A percentile compares a stretch with the other conserved stretches of the same genome.
Conservation (phyloP, 139 green algal genomes). For the Ulvella scutata region DNA sequence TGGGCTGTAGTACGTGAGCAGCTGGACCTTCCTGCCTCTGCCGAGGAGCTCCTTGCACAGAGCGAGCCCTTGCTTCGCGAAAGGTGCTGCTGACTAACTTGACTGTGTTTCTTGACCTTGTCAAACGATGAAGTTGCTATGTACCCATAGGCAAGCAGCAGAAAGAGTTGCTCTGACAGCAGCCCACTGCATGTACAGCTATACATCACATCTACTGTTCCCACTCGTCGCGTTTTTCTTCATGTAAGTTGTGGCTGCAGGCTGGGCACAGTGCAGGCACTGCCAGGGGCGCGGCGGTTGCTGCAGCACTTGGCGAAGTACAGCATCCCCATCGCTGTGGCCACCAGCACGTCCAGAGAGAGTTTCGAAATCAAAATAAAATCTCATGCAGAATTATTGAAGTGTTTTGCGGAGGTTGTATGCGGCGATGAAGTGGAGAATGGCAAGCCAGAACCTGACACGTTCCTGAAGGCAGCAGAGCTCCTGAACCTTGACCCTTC, state of each 20-base stretch:
- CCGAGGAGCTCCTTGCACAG: slow-evolving; percentile 20
- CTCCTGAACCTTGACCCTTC: slow-evolving; percentile 24
- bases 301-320: slow-evolving; percentile 42
- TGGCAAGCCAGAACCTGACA: slow-evolving; percentile 78
- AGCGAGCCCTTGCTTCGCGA: not conserved
- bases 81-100: not conserved
- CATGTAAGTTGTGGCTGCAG: no score
- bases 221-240: not conserved
- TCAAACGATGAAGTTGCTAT: not conserved
- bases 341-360: slow-evolving; percentile 44
- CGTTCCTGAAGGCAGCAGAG: slow-evolving; percentile 49
- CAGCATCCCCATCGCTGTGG: slow-evolving; percentile 48
- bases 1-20: slow-evolving; percentile 33
- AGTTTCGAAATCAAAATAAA: slow-evolving; percentile 43
- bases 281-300: slow-evolving; percentile 69
- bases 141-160: not conserved
- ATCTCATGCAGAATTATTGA: slow-evolving; percentile 18
- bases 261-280: slow-evolving; percentile 38
- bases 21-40: not conserved
- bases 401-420: slow-evolving; percentile 28
- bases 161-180: not conserved
- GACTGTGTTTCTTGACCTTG: not conserved
- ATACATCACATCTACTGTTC: not conserved
- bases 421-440: slow-evolving; percentile 52
- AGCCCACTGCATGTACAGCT: slow-evolving; percentile 11